Evolutionary conservation across 257 asterid species (phyloP).

Genomic region (Solanum corneliomulleri): DNA sequence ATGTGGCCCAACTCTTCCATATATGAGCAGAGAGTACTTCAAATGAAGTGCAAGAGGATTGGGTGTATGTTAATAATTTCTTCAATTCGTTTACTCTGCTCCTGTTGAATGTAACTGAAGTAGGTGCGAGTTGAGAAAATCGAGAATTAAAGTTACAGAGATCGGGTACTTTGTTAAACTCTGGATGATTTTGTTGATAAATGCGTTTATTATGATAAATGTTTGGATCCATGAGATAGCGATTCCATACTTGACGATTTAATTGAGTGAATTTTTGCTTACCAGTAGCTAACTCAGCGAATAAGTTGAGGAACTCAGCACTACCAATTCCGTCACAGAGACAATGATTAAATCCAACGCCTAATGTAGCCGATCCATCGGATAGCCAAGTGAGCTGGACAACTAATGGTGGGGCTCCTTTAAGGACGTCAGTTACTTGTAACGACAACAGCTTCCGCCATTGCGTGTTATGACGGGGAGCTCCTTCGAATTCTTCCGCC

Average conservation of each 20-base stretch:
- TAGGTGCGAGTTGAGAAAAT: conserved; percentile 24
- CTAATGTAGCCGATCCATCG: conserved; percentile 51
- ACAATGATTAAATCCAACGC: conserved; percentile 51
- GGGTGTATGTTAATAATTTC: neutral
- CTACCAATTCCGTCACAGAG: conserved; percentile 55
- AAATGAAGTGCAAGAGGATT: conserved; percentile 31
- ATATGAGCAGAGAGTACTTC: conserved; percentile 58
- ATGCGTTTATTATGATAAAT: neutral
- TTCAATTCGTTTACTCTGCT: conserved; percentile 28
- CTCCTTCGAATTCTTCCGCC: conserved; percentile 22
- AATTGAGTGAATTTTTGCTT: conserved; percentile 2
- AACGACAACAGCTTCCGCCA: conserved; percentile 46
- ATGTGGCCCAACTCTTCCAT: conserved; percentile 63
- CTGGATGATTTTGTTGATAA: conserved; percentile 19
- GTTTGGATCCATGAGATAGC: conserved; percentile 25
- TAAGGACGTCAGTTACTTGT: conserved; percentile 35
- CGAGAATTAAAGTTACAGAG: conserved; percentile 26
- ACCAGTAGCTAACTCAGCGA: conserved; percentile 36
- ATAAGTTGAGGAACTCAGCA: conserved; percentile 45
- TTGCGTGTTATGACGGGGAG: conserved; percentile 18
- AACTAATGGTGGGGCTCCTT: conserved; percentile 51
- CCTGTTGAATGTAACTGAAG: conserved; percentile 24
- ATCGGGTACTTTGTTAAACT: conserved; percentile 35
- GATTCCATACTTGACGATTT: conserved; percentile 26
- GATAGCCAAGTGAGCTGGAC: conserved; percentile 68